Evolutionary conservation across 1,139 yeast genomes (phyloP), one percentile per base, ranked within the genome.

Genomic region (Arxiozyma slooffiae): DNA sequence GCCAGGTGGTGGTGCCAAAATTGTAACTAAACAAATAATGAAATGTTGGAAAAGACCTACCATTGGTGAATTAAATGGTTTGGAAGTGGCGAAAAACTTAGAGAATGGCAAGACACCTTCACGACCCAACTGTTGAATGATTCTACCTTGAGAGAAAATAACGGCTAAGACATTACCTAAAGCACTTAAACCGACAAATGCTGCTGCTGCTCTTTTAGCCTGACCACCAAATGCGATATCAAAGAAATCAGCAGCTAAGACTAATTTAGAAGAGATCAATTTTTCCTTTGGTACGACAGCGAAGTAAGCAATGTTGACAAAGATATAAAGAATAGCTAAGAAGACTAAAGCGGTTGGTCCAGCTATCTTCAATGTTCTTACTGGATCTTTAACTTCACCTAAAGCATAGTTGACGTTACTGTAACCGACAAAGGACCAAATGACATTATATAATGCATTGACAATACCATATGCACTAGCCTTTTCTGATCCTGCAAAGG

Each of bases 341-440:
- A 75, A 63, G 7, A 79, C 60, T 44, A 85, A 77, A 1, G 92
- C 86, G 23, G 75, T 61, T 9, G 94, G 94, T 16, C 90, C 92
- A 0, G 90, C 86, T 44, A 80, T 70, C 47, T 78, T 82, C 53
- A 85, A 72, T 18, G 85, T 82, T 54, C 78, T 76, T 50, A 80
- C 78, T 0, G 94, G 94, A 60, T 85, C 58, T 66, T 79, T 82
- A 50, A 82, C 81, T 68, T 85, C 95, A 59, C 89, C 86, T 52
- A 85, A 73, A 14, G 94, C 94, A 63, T 85, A 85, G 68, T 85
- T 85, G 53, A 85, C 92, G 63, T 86, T 85, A 34, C 84, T 79
- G 63, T 81, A 81, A 46, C 87, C 87, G 55, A 81, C 78, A 60
- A 79, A 85, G 1, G 90, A 82, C 90, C 90, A 85, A 63, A 85